These are phyloP conservation scores for Dicorynia guianensis DNA, from an alignment of 306 rosid genomes.

Conservation along the genomic window DNA sequence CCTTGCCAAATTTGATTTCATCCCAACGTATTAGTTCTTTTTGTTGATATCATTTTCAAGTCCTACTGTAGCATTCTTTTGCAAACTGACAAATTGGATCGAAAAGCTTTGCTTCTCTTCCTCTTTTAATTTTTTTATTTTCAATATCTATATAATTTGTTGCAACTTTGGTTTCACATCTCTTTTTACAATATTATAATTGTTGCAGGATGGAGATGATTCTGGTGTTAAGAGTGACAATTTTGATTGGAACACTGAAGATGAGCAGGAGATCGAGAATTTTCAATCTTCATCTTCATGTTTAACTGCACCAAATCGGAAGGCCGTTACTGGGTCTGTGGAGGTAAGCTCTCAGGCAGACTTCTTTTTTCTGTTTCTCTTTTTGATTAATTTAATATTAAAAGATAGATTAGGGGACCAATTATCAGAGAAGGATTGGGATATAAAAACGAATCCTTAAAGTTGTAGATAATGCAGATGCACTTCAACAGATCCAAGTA, in stretches of 20 bases:
- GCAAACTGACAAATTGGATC: conserved; percentile 14
- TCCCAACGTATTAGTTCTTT: neutral
- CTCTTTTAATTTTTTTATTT: conserved; percentile 1
- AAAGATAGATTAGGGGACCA: neutral
- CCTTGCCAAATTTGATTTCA: conserved; percentile 36
- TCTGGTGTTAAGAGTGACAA: conserved; percentile 65
- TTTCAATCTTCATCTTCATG: conserved; percentile 55
- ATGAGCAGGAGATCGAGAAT: conserved; percentile 80
- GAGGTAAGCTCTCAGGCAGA: conserved; percentile 51
- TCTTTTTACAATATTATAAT: conserved; percentile 19
- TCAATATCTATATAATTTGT: neutral
- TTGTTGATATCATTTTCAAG: conserved; percentile 34
- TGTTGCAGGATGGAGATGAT: conserved; percentile 67
- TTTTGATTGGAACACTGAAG: conserved; percentile 88
- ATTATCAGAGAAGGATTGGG: neutral
- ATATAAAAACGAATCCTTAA: neutral
- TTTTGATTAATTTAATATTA: conserved; percentile 15
- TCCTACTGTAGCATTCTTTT: neutral
- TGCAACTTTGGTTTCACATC: conserved; percentile 20
- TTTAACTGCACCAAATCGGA: conserved; percentile 60
- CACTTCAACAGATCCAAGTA: neutral
- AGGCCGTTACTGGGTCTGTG: conserved; percentile 47
- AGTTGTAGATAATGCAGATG: conserved; percentile 15
- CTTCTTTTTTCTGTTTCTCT: conserved; percentile 4
- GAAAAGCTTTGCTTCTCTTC: neutral